Evolutionary conservation across 2,329 filamentous ascomycete species (phyloP).

Genomic region (Stachybotrys elegans): DNA sequence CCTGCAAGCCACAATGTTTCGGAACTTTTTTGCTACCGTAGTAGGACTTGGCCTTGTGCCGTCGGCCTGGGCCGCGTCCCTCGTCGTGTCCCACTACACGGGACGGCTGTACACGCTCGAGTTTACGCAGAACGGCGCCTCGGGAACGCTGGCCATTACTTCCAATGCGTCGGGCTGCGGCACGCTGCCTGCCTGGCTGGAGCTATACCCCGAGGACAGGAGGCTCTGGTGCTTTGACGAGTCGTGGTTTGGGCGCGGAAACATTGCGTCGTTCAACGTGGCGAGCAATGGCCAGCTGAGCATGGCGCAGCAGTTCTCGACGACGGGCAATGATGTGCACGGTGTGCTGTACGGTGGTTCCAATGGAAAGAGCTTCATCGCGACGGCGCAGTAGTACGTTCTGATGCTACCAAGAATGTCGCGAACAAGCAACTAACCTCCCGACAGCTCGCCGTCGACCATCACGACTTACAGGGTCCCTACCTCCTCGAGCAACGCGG

Average conservation of each 20-base stretch:
- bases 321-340: constrained; percentile 16
- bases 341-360: constrained; percentile 32
- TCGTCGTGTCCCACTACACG: neutral
- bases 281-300: constrained; percentile 4
- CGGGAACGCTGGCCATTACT: neutral
- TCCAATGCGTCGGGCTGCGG: neutral
- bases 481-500: constrained; percentile 18
- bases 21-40: no score
- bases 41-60: neutral
- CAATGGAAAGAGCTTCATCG: constrained; percentile 34
- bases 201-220: neutral
- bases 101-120: constrained; percentile 1
- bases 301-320: neutral
- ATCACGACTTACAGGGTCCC: constrained; percentile 39
- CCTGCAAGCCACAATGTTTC: no score
- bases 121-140: neutral
- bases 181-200: neutral
- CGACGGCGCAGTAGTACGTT: constrained; percentile 39
- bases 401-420: neutral
- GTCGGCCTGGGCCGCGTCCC: neutral
- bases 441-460: constrained; percentile 32
- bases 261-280: neutral
- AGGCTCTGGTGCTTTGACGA: constrained; percentile 1
- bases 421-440: constrained; percentile 7
- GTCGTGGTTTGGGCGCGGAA: neutral